Percentiles rank a stretch among this genome's conserved stretches.
Evolutionary conservation across 257 asterid genomes (phyloP).

Genomic region (Solanum habrochaites): DNA sequence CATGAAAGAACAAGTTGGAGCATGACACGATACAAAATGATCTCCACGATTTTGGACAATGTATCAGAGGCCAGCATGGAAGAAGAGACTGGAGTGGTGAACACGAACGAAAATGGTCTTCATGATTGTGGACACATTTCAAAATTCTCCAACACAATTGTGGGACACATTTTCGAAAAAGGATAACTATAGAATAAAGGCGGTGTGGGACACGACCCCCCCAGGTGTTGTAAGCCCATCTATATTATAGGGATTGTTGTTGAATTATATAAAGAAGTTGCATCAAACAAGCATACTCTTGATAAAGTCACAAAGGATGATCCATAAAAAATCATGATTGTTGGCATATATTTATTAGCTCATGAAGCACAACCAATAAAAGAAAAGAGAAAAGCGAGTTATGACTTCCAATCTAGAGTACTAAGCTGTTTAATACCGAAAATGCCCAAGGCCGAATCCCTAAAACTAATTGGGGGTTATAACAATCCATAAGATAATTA

Average conservation of each 20-base stretch:
- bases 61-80: background rate
- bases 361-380: background rate
- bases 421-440: background rate
- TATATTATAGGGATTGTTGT: background rate
- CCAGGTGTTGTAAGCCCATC: background rate
- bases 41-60: background rate
- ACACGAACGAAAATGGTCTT: background rate
- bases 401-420: background rate
- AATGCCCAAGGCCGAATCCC: background rate
- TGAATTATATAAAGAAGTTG: background rate
- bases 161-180: background rate
- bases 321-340: background rate
- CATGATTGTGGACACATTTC: background rate
- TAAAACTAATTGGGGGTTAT: background rate
- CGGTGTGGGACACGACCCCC: background rate
- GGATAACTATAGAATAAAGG: background rate
- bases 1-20: background rate
- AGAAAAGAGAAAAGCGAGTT: background rate
- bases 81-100: background rate
- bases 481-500: slow-evolving; percentile 11
- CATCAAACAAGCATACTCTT: background rate
- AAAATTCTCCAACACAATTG: background rate
- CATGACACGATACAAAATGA: background rate
- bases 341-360: background rate
- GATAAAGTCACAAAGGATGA: background rate